phyloP scores from a whole-genome alignment of 805 yeast genomes.

The Candida tibetensis region DNA sequence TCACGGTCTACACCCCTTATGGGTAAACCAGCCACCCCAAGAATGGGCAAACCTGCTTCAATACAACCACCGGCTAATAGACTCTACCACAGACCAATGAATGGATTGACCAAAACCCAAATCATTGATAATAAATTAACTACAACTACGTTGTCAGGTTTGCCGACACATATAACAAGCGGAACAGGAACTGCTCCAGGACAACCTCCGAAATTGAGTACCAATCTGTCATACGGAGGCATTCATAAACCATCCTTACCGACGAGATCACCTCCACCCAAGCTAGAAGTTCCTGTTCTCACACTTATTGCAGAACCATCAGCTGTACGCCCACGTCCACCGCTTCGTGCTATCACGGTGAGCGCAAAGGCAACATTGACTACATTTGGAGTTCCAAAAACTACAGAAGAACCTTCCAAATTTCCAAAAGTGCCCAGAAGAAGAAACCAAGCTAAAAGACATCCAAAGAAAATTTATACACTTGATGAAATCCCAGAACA shows the following conservation, averaged over 20 bases:
- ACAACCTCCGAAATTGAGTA: slow-evolving; percentile 11
- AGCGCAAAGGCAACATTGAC: slow-evolving; percentile 16
- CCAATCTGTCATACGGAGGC: slow-evolving; percentile 1
- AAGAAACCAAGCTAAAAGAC: slow-evolving; percentile 43
- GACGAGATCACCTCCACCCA: slow-evolving; percentile 36
- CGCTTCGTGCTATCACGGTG: slow-evolving; percentile 29
- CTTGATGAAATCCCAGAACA: slow-evolving; percentile 87
- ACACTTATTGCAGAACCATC: slow-evolving; percentile 24
- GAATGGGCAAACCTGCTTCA: slow-evolving; percentile 46
- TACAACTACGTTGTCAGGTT: slow-evolving; percentile 16
- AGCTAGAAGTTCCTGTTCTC: slow-evolving; percentile 31
- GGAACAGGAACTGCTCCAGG: slow-evolving; percentile 5
- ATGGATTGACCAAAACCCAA: slow-evolving; percentile 17
- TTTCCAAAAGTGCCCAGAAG: slow-evolving; percentile 34
- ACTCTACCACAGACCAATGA: slow-evolving; percentile 23
- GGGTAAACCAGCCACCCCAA: slow-evolving; percentile 35
- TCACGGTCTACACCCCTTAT: slow-evolving; percentile 23
- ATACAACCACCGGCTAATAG: slow-evolving; percentile 44
- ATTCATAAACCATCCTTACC: slow-evolving; percentile 15
- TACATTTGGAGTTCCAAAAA: slow-evolving; percentile 33
- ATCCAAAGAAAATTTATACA: slow-evolving; percentile 62
- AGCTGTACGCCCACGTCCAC: slow-evolving; percentile 16
- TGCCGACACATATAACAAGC: slow-evolving; percentile 9
- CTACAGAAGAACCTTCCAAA: slow-evolving; percentile 27
- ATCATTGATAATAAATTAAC: slow-evolving; percentile 22